phyloP scores from a whole-genome alignment of 805 yeast genomes.

The Jamesozyma jinghongensis region DNA sequence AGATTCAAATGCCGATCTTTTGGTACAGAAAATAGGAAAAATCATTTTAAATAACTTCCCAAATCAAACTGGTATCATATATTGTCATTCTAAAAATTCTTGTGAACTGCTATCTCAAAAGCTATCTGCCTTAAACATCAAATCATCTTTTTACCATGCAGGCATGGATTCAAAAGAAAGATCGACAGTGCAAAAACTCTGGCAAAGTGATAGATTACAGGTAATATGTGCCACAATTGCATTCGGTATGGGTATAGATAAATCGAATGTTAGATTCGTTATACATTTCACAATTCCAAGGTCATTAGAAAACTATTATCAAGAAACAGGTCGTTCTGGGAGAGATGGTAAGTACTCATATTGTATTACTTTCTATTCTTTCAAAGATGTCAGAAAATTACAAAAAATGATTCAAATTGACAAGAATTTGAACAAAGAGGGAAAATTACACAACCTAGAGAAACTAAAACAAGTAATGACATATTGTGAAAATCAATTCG shows the following conservation, averaged over 20 bases:
- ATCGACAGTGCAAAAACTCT: conserved; percentile 55
- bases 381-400: conserved; percentile 68
- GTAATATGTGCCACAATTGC: conserved; percentile 96
- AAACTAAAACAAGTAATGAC: conserved; percentile 77
- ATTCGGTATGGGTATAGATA: conserved; percentile 98
- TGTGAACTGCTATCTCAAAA: conserved; percentile 73
- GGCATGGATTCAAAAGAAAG: conserved; percentile 84
- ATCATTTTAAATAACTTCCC: conserved; percentile 43
- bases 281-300: conserved; percentile 83
- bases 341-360: conserved; percentile 81
- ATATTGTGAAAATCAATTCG: conserved; percentile 84
- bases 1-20: conserved; percentile 34
- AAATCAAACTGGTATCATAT: conserved; percentile 74
- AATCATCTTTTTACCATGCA: conserved; percentile 78
- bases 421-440: conserved; percentile 49
- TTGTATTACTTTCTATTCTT: conserved; percentile 75
- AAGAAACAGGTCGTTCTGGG: conserved; percentile 98
- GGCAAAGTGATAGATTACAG: conserved; percentile 69
- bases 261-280: conserved; percentile 89
- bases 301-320: conserved; percentile 91
- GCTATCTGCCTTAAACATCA: conserved; percentile 52
- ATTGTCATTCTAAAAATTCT: conserved; percentile 82
- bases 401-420: conserved; percentile 74
- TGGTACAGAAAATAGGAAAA: conserved; percentile 48
- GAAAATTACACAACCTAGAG: conserved; percentile 66